A percentile compares a stretch with the other conserved stretches of the same genome.
phyloP scores from a whole-genome alignment of 2,329 filamentous ascomycete genomes.

The Pseudocercospora macadamiae region DNA sequence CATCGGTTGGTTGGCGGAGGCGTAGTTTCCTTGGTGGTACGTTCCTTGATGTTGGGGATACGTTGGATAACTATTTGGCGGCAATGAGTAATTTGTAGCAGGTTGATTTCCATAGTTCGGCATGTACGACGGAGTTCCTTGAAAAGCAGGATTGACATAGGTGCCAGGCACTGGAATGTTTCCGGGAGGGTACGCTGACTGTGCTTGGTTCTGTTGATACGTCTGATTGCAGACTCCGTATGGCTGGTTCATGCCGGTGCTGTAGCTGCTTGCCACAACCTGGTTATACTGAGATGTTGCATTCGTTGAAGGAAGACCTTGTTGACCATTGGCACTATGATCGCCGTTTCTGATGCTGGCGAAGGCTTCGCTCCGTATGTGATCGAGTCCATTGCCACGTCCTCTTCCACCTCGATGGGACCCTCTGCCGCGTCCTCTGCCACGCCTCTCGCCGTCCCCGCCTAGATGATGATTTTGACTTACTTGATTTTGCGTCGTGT shows the following conservation, averaged over 20 bases:
- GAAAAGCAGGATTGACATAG: constrained; percentile 37
- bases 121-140: not conserved
- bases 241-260: no score
- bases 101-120: not conserved
- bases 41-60: not conserved
- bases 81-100: not conserved
- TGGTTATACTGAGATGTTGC: no score
- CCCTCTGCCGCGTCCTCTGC: constrained; percentile 27
- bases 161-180: constrained; percentile 34
- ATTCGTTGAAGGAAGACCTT: no score
- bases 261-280: no score
- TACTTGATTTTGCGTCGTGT: constrained; percentile 22
- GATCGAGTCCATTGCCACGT: constrained; percentile 26
- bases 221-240: no score
- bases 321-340: not conserved
- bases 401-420: constrained; percentile 28
- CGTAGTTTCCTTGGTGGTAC: not conserved
- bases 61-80: not conserved
- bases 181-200: not conserved
- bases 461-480: constrained; percentile 22
- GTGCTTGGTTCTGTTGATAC: no score
- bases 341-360: not conserved
- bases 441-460: constrained; percentile 31
- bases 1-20: not conserved
- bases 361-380: not conserved